Conservation (phyloP, 495 filamentous ascomycete species). For the Aspergillus sparsus region DNA sequence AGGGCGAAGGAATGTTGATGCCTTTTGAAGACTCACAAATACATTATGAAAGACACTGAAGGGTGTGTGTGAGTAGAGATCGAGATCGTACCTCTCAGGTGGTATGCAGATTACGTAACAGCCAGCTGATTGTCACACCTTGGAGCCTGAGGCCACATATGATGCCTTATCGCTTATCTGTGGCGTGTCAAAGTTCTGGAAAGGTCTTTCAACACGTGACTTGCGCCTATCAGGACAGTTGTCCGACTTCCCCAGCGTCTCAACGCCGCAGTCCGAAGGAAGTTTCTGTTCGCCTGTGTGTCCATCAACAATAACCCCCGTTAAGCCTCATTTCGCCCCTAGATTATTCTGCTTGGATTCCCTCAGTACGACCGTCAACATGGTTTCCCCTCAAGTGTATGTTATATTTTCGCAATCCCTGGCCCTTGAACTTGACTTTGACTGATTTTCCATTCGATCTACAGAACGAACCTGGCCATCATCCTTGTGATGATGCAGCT, state of each 20-base stretch:
- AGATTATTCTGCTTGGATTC: constrained; percentile 18
- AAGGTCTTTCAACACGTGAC: constrained; percentile 25
- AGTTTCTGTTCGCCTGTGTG: constrained; percentile 33
- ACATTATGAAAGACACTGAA: constrained; percentile 15
- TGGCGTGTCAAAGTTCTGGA: constrained; percentile 5
- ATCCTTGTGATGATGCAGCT: constrained; percentile 98
- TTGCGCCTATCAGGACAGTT: constrained; percentile 31
- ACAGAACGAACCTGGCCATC: constrained; percentile 88
- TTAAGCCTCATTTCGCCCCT: constrained; percentile 20
- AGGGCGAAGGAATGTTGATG: constrained; percentile 16
- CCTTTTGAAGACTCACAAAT: constrained; percentile 8
- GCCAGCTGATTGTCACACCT: constrained; percentile 24
- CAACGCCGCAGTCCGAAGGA: constrained; percentile 18
- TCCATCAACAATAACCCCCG: constrained; percentile 20
- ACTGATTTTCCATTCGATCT: constrained; percentile 17
- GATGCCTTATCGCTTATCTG: constrained; percentile 17
- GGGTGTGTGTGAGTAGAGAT: constrained; percentile 22
- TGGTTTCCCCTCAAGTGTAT: constrained; percentile 53
- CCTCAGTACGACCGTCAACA: constrained; percentile 33
- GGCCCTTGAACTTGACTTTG: constrained; percentile 1
- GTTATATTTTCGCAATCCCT: constrained; percentile 17
- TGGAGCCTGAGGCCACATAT: background rate
- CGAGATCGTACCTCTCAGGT: background rate
- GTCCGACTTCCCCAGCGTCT: constrained; percentile 27
- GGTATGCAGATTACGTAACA: constrained; percentile 25